Evolutionary conservation across 2,329 filamentous ascomycete species (phyloP).

Genomic region (Parasarocladium wereldwijsianum): DNA sequence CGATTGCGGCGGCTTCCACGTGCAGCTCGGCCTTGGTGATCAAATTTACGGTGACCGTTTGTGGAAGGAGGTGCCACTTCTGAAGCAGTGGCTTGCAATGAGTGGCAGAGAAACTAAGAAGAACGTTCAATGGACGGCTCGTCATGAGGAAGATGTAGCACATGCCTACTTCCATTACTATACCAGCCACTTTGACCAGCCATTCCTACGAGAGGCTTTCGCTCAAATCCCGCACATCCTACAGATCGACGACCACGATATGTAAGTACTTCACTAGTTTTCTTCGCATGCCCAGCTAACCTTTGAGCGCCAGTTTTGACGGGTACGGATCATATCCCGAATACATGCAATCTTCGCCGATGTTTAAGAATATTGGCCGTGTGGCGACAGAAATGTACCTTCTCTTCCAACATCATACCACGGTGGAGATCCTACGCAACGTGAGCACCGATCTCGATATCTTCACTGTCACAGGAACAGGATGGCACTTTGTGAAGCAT

Average conservation of each 20-base stretch:
- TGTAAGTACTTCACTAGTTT: slow-evolving; percentile 44
- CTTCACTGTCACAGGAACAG: slow-evolving; percentile 92
- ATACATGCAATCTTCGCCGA: slow-evolving; percentile 94
- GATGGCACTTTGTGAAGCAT: slow-evolving; percentile 98
- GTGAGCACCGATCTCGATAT: slow-evolving; percentile 79
- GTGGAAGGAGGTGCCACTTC: slow-evolving; percentile 87
- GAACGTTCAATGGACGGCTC: slow-evolving; percentile 80
- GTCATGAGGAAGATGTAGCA: slow-evolving; percentile 86
- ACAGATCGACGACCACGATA: slow-evolving; percentile 93
- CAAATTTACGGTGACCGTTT: slow-evolving; percentile 92
- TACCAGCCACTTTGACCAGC: slow-evolving; percentile 95
- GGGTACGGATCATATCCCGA: slow-evolving; percentile 95
- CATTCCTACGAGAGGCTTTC: slow-evolving; percentile 85
- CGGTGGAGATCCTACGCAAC: slow-evolving; percentile 80
- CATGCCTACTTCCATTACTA: slow-evolving; percentile 99
- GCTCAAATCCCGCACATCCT: slow-evolving; percentile 92
- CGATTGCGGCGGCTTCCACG: slow-evolving; percentile 90
- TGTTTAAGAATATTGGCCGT: slow-evolving; percentile 96
- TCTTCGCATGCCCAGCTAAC: slow-evolving; percentile 2
- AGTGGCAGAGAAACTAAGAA: slow-evolving; percentile 88
- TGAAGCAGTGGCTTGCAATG: slow-evolving; percentile 91
- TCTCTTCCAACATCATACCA: slow-evolving; percentile 96
- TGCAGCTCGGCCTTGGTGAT: slow-evolving; percentile 79
- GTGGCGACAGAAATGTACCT: slow-evolving; percentile 97
- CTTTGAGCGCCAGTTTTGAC: slow-evolving; percentile 57